phyloP scores from a whole-genome alignment of 345 rosid genomes.

The Eucalyptus marginata region DNA sequence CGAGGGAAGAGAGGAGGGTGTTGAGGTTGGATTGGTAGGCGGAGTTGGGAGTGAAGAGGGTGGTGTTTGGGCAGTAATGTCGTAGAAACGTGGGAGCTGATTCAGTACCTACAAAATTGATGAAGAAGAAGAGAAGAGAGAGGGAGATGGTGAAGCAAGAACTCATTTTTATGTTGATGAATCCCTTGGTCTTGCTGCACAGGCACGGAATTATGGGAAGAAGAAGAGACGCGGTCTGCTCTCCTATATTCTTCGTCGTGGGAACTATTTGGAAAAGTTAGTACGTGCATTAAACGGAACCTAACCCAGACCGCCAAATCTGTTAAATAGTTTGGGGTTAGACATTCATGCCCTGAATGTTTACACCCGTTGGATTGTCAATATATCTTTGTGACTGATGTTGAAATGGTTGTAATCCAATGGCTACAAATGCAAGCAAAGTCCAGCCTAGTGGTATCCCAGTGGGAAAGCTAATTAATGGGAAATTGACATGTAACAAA shows the following conservation, averaged over 20 bases:
- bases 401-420: neutral
- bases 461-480: neutral
- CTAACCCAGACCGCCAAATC: neutral
- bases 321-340: neutral
- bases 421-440: neutral
- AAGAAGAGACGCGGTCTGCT: neutral
- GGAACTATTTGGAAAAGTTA: neutral
- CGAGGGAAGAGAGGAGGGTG: neutral
- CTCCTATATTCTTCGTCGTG: neutral
- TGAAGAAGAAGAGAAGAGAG: neutral
- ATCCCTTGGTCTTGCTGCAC: neutral
- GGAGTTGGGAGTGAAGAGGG: conserved; percentile 1
- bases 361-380: neutral
- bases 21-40: conserved; percentile 3
- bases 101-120: neutral
- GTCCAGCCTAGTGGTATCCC: neutral
- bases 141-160: neutral
- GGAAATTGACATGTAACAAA: neutral
- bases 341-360: neutral
- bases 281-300: neutral
- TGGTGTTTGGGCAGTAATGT: neutral
- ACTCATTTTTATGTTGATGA: neutral
- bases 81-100: neutral
- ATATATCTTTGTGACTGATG: neutral
- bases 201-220: neutral